Evolutionary conservation across 192 early-diverging fungal species (phyloP), one percentile per base, ranked within the genome.

Genomic region (Coemansia sp.): DNA sequence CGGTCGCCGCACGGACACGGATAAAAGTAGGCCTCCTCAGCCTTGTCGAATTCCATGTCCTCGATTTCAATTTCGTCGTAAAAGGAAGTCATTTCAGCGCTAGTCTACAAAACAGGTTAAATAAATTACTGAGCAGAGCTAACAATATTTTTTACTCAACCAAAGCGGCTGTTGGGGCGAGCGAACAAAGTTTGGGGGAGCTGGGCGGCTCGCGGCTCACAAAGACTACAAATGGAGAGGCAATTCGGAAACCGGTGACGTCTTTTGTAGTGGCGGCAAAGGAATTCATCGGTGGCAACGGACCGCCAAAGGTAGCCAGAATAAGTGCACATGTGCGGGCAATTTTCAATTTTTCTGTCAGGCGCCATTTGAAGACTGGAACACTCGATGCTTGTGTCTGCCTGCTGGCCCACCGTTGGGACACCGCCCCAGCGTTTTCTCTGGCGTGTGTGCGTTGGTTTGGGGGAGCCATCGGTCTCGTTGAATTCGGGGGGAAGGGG

Each of bases 1-100:
- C 86, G 84, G 85, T 98, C 96, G 11, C 96, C 96, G 80, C 96
- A 98, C 2, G 96, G 96, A 69, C 94, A 98, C 24, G 96, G 96
- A 66, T 95, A 98, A 48, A 83, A 84, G 82, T 93, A 98, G 11
- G 85, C 80, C 56, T 87, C 75, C 22, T 79, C 84, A 34, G 93
- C 91, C 67, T 93, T 89, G 62, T 94, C 89, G 69, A 88, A 98
- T 54, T 92, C 91, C 86, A 98, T 90, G 74, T 98, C 95, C 70
- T 98, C 90, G 27, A 87, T 85, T 71, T 87, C 85, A 32, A 90
- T 73, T 61, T 88, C 85, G 82, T 86, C 85, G 66, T 86, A 86
- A 53, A 75, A 82, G 41, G 76, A 74, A 15, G 72, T 21, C 81
- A 83, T 83, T 8, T 56, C 35, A 17, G 32, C 3, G 17, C 3